phyloP scores from a whole-genome alignment of 1,284 basidiomycete species.

The Sanghuangporus sanghuang region DNA sequence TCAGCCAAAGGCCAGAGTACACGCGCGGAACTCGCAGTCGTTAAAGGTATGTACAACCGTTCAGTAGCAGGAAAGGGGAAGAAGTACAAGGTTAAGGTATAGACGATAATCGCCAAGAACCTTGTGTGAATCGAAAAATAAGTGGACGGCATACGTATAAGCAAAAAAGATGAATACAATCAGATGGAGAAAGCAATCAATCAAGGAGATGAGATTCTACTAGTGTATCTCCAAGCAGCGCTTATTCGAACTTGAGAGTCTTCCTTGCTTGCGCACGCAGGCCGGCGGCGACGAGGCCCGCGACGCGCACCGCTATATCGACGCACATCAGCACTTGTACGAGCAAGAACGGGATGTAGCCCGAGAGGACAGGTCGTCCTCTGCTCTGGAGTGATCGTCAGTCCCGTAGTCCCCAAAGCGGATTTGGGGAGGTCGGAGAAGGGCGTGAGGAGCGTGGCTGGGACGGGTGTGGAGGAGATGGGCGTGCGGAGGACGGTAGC shows the following conservation, averaged over 20 bases:
- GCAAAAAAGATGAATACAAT: neutral
- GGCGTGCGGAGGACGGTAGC: constrained; percentile 49
- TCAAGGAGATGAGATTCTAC: neutral
- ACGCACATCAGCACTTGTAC: constrained; percentile 66
- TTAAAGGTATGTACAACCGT: no score
- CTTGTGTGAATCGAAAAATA: neutral
- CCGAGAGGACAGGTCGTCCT: constrained; percentile 53
- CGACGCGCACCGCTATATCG: constrained; percentile 51
- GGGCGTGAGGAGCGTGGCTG: constrained; percentile 18
- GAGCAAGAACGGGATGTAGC: constrained; percentile 74
- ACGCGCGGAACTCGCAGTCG: no score
- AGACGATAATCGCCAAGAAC: neutral
- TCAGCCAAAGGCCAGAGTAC: no score
- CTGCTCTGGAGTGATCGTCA: constrained; percentile 36
- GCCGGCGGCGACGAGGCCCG: constrained; percentile 27
- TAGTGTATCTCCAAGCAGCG: neutral
- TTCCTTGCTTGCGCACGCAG: constrained; percentile 20
- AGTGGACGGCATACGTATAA: neutral
- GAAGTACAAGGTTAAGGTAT: no score
- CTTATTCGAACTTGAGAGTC: neutral
- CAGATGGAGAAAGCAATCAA: no score
- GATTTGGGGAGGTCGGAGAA: neutral
- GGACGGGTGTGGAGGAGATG: constrained; percentile 28
- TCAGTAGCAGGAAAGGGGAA: no score
- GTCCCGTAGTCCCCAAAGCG: neutral